These are phyloP conservation scores for Aristolochia fimbriata DNA, from an alignment of 164 flowering plant species.

Conservation along the genomic window DNA sequence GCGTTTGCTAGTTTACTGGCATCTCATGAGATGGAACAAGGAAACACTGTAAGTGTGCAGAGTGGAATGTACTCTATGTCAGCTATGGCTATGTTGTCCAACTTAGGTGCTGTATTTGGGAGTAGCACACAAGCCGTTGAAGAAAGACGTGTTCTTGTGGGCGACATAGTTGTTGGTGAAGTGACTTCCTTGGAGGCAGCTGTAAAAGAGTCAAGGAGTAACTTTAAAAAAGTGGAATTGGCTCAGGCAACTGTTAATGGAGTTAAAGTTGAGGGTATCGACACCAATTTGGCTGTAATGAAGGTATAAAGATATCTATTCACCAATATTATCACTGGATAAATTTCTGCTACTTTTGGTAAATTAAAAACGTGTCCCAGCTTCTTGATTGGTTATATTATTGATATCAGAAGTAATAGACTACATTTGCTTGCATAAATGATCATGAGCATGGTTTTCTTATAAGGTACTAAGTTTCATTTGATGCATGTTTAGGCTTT, in stretches of 20 bases:
- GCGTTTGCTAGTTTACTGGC: constrained; percentile 55
- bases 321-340: neutral
- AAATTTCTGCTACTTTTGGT: neutral
- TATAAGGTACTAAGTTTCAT: too few relatives aligned
- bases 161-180: constrained; percentile 80
- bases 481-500: too few relatives aligned
- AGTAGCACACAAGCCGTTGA: constrained; percentile 21
- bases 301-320: constrained; percentile 32
- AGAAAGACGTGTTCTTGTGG: constrained; percentile 47
- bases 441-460: too few relatives aligned
- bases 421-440: too few relatives aligned
- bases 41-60: constrained; percentile 21
- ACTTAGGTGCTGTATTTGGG: constrained; percentile 60
- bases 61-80: constrained; percentile 55
- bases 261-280: constrained; percentile 91
- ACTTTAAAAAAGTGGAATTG: constrained; percentile 52
- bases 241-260: constrained; percentile 92
- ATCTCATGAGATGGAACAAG: constrained; percentile 30
- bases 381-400: too few relatives aligned
- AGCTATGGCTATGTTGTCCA: constrained; percentile 51
- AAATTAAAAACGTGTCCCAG: neutral
- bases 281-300: constrained; percentile 92
- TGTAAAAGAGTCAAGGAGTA: constrained; percentile 60
- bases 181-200: constrained; percentile 55
- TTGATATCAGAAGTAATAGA: too few relatives aligned